A percentile compares a stretch with the other conserved stretches of the same genome.
Evolutionary conservation across 225 moss, liverwort and hornwort species (phyloP).

Genomic region (Anthoceros angustus): DNA sequence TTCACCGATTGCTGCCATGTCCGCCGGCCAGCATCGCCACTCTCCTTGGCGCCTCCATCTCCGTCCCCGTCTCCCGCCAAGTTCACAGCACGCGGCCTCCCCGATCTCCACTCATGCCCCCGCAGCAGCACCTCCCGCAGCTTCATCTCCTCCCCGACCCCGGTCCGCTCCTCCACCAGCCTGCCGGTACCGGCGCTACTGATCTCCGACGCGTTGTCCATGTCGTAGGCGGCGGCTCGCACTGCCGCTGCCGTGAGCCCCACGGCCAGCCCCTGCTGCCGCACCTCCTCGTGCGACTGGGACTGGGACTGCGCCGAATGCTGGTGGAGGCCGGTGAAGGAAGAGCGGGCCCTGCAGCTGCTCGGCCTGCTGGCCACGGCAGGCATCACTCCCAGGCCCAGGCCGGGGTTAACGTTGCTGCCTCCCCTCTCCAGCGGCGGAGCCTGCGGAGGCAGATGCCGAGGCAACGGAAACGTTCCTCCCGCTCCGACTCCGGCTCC

Average conservation of each 20-base stretch:
- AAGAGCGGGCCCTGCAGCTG: constrained; percentile 2
- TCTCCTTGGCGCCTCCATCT: background rate
- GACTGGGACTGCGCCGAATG: background rate
- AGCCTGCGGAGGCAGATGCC: too few species aligned
- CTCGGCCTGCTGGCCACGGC: background rate
- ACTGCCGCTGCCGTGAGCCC: background rate
- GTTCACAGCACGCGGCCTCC: background rate
- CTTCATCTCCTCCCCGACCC: background rate
- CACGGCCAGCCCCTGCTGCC: constrained; percentile 1
- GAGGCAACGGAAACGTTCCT: too few species aligned
- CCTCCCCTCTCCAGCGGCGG: too few species aligned
- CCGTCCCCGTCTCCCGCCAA: background rate
- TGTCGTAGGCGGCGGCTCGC: background rate
- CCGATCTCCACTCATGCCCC: background rate
- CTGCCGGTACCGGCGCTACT: background rate
- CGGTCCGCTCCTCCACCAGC: background rate
- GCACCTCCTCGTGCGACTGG: background rate
- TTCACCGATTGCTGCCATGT: background rate
- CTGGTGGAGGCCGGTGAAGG: background rate
- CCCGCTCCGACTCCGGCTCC: too few species aligned
- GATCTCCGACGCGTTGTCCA: constrained; percentile 5
- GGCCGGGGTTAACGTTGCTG: too few species aligned
- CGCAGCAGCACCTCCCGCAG: background rate
- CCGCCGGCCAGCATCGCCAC: background rate
- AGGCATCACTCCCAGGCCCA: too few species aligned